A percentile compares a stretch with the other conserved stretches of the same genome.
Evolutionary conservation across 2,329 filamentous ascomycete species (phyloP).

Genomic region (Cladosporium sp.): DNA sequence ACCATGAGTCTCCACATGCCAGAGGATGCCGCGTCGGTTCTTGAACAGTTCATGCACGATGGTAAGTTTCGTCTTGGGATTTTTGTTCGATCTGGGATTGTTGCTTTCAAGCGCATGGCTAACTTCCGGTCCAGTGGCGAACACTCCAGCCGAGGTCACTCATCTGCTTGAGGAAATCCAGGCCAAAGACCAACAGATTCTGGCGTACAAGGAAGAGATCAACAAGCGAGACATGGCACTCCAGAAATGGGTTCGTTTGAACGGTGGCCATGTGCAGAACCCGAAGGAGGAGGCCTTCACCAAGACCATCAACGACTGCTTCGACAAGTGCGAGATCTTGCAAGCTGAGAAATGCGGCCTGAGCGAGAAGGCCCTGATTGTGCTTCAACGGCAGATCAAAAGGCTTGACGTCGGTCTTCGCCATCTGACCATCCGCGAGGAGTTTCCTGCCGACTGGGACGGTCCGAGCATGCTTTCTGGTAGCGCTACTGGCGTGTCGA

Average conservation of each 20-base stretch:
- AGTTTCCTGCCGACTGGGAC: constrained; percentile 54
- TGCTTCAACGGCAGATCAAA: constrained; percentile 62
- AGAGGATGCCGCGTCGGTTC: constrained; percentile 63
- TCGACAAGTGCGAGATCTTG: constrained; percentile 62
- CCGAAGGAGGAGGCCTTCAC: constrained; percentile 68
- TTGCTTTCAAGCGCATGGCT: background rate
- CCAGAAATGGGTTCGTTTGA: constrained; percentile 74
- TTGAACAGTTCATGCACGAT: constrained; percentile 74
- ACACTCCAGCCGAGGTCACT: constrained; percentile 74
- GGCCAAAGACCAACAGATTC: constrained; percentile 70
- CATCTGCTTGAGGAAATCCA: constrained; percentile 80
- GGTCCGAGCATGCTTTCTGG: constrained; percentile 54
- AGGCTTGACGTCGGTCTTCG: constrained; percentile 58
- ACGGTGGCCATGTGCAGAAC: constrained; percentile 68
- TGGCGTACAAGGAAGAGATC: constrained; percentile 64
- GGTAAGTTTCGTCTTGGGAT: constrained; percentile 34
- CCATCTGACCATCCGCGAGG: constrained; percentile 54
- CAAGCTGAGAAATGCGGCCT: constrained; percentile 71
- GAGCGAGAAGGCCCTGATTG: constrained; percentile 57
- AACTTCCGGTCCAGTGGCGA: constrained; percentile 51
- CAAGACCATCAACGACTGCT: constrained; percentile 63
- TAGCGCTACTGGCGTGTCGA: constrained; percentile 29
- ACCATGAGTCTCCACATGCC: constrained; percentile 38
- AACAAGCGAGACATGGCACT: constrained; percentile 68
- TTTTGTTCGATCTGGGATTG: too few species aligned